A percentile compares a stretch with the other conserved stretches of the same genome.
phyloP scores from a whole-genome alignment of 2,329 filamentous ascomycete genomes.

The Fusarium sp. region DNA sequence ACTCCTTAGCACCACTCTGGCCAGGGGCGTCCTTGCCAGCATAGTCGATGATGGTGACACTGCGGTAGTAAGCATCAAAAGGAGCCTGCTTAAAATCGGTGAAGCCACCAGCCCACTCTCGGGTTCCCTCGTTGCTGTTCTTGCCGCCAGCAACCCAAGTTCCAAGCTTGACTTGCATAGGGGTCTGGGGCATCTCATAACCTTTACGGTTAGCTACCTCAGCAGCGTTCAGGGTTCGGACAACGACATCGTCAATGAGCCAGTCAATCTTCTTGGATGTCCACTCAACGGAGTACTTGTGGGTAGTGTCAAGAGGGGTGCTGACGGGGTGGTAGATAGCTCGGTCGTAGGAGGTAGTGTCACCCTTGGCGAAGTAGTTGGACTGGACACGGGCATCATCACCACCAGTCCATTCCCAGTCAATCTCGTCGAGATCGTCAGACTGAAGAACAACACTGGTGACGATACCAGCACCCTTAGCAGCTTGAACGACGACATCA shows the following conservation, averaged over 20 bases:
- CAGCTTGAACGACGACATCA: slow-evolving; percentile 80
- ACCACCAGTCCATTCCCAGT: slow-evolving; percentile 94
- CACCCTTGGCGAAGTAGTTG: slow-evolving; percentile 85
- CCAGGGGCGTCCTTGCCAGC: slow-evolving; percentile 59
- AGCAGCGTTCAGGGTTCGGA: slow-evolving; percentile 70
- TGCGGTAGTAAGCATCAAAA: slow-evolving; percentile 68
- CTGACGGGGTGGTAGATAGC: slow-evolving; percentile 70
- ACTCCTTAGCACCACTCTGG: slow-evolving; percentile 58
- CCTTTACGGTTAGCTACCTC: slow-evolving; percentile 64
- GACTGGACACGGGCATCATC: slow-evolving; percentile 80
- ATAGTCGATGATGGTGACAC: slow-evolving; percentile 65
- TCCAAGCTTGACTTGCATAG: slow-evolving; percentile 77
- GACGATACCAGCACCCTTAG: slow-evolving; percentile 85
- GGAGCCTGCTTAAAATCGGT: slow-evolving; percentile 63
- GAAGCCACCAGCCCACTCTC: slow-evolving; percentile 75
- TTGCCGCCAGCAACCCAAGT: slow-evolving; percentile 71
- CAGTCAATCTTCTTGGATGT: slow-evolving; percentile 71
- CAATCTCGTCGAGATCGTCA: slow-evolving; percentile 86
- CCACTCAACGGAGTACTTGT: slow-evolving; percentile 78
- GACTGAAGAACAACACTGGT: slow-evolving; percentile 92
- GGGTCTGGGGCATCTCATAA: slow-evolving; percentile 75
- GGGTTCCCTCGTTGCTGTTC: slow-evolving; percentile 74
- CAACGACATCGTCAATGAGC: slow-evolving; percentile 69
- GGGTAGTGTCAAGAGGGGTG: slow-evolving; percentile 65
- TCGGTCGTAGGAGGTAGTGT: slow-evolving; percentile 77